Evolutionary conservation across 257 asterid genomes (phyloP).

Genomic region (Lantana camara): DNA sequence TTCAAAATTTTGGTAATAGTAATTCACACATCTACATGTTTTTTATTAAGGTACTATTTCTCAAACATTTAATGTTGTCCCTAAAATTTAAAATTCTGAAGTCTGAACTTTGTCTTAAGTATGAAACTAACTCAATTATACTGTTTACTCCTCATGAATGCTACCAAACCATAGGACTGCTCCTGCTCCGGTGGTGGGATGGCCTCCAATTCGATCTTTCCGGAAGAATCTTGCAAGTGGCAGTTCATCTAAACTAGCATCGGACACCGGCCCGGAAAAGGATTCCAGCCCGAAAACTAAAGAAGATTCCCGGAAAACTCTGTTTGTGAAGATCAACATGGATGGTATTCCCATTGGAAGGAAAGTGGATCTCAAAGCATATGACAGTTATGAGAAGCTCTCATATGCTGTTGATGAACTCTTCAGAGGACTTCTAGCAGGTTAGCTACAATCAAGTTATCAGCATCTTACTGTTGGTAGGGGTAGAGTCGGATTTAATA

Average conservation of each 20-base stretch:
- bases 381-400: slow-evolving; percentile 73
- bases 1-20: too few relatives aligned
- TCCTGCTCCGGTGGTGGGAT: slow-evolving; percentile 82
- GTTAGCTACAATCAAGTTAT: slow-evolving; percentile 27
- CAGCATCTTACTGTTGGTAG: neutral
- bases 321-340: slow-evolving; percentile 91
- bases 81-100: too few relatives aligned
- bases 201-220: slow-evolving; percentile 91
- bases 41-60: neutral
- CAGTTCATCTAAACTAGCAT: slow-evolving; percentile 40
- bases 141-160: neutral
- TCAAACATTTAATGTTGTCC: neutral
- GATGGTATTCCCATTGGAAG: slow-evolving; percentile 95
- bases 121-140: neutral
- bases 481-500: neutral
- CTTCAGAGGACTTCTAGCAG: slow-evolving; percentile 78
- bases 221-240: slow-evolving; percentile 67
- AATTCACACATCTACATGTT: too few relatives aligned
- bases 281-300: slow-evolving; percentile 33
- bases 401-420: slow-evolving; percentile 76
- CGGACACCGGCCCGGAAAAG: slow-evolving; percentile 43
- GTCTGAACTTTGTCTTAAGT: neutral
- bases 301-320: slow-evolving; percentile 48
- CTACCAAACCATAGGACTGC: slow-evolving; percentile 51
- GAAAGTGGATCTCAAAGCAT: slow-evolving; percentile 77